Conservation (phyloP, 306 rosid species). For the Ormosia semicastrata region DNA sequence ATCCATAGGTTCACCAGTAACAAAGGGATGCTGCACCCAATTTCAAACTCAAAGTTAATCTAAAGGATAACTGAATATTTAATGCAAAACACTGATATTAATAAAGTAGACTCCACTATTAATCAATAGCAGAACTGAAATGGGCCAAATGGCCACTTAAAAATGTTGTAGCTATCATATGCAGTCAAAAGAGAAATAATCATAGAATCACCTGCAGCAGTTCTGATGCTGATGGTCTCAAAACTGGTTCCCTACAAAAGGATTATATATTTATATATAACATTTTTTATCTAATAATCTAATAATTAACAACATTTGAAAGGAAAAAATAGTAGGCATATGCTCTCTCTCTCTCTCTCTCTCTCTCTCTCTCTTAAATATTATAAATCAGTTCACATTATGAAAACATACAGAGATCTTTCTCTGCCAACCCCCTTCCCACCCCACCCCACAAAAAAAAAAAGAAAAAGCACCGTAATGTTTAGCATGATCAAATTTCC, state of each 20-base stretch:
- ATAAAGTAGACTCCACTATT: slow-evolving; percentile 3
- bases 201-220: slow-evolving; percentile 76
- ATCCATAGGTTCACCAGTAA: slow-evolving; percentile 57
- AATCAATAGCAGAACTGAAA: slow-evolving; percentile 16
- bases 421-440: background rate
- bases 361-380: background rate
- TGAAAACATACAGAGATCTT: background rate
- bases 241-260: slow-evolving; percentile 81
- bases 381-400: background rate
- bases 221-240: slow-evolving; percentile 82
- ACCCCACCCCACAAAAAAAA: background rate
- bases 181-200: slow-evolving; percentile 22
- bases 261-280: background rate
- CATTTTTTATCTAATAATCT: background rate
- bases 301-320: slow-evolving; percentile 6
- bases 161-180: background rate
- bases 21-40: slow-evolving; percentile 87
- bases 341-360: background rate
- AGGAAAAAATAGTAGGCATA: background rate
- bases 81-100: slow-evolving; percentile 17
- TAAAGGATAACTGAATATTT: slow-evolving; percentile 11
- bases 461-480: background rate
- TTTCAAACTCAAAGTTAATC: slow-evolving; percentile 34
- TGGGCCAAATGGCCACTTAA: background rate
- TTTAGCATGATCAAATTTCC: slow-evolving; percentile 4